Conservation (phyloP, 768 basidiomycete genomes). For the Mycena venus region DNA sequence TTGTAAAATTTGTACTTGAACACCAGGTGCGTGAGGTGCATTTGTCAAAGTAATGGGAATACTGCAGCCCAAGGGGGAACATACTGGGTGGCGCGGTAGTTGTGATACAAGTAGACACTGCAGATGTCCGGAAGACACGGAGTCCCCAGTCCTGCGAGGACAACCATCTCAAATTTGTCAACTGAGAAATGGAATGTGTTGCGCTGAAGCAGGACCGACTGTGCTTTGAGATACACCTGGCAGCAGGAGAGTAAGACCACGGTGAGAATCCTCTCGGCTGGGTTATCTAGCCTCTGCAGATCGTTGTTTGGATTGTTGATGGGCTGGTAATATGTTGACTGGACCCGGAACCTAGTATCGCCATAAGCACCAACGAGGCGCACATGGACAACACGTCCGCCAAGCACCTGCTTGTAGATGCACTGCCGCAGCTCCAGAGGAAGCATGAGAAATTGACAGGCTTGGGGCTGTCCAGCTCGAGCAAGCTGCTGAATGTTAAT, state of each 20-base stretch:
- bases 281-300: neutral
- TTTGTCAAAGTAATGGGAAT: neutral
- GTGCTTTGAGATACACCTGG: neutral
- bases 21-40: neutral
- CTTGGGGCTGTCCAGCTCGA: neutral
- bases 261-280: neutral
- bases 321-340: neutral
- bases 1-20: neutral
- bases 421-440: conserved; percentile 18
- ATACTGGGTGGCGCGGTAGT: neutral
- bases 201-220: neutral
- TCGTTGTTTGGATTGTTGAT: neutral
- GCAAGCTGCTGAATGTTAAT: neutral
- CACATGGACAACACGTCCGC: conserved; percentile 1
- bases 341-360: neutral
- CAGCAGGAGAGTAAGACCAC: neutral
- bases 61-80: neutral
- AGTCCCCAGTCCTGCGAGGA: neutral
- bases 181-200: conserved; percentile 8
- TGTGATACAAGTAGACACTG: neutral
- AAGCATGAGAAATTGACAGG: neutral
- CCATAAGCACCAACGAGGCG: neutral
- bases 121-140: neutral
- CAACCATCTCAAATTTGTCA: neutral
- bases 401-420: conserved; percentile 15